A percentile compares a stretch with the other conserved stretches of the same genome.
phyloP scores from a whole-genome alignment of 805 yeast species.

The Pichia deserticola region DNA sequence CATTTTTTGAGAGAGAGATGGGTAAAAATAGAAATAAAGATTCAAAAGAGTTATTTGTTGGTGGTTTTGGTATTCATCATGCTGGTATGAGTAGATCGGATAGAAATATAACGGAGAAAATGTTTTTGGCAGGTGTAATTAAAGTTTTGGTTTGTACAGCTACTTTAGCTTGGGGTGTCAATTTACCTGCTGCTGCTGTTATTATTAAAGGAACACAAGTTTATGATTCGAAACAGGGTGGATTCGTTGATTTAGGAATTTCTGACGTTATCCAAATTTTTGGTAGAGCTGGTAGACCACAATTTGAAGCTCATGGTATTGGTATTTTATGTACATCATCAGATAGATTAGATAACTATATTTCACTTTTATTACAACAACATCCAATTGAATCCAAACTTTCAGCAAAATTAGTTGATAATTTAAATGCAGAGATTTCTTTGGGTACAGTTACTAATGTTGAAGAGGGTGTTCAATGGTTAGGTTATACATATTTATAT shows the following conservation, averaged over 20 bases:
- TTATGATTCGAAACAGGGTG: slow-evolving; percentile 91
- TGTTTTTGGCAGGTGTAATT: slow-evolving; percentile 80
- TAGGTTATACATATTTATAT: slow-evolving; percentile 92
- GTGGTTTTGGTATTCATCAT: slow-evolving; percentile 91
- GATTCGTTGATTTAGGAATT: slow-evolving; percentile 86
- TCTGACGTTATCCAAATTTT: slow-evolving; percentile 96
- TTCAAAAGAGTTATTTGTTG: slow-evolving; percentile 65
- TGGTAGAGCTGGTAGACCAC: slow-evolving; percentile 99
- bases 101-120: slow-evolving; percentile 79
- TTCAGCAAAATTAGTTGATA: slow-evolving; percentile 74
- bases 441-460: slow-evolving; percentile 91
- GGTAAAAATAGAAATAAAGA: slow-evolving; percentile 68
- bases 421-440: slow-evolving; percentile 92
- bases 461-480: slow-evolving; percentile 93
- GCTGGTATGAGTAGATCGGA: slow-evolving; percentile 95
- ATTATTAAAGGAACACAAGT: slow-evolving; percentile 95
- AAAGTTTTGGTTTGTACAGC: slow-evolving; percentile 93
- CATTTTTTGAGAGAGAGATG: slow-evolving; percentile 55
- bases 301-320: slow-evolving; percentile 84
- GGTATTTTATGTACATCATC: slow-evolving; percentile 82
- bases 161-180: slow-evolving; percentile 99
- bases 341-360: slow-evolving; percentile 79
- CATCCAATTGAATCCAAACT: slow-evolving; percentile 92
- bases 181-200: slow-evolving; percentile 95
- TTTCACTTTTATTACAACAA: slow-evolving; percentile 85